phyloP scores from a whole-genome alignment of 306 rosid genomes.

The Castanea mollissima region DNA sequence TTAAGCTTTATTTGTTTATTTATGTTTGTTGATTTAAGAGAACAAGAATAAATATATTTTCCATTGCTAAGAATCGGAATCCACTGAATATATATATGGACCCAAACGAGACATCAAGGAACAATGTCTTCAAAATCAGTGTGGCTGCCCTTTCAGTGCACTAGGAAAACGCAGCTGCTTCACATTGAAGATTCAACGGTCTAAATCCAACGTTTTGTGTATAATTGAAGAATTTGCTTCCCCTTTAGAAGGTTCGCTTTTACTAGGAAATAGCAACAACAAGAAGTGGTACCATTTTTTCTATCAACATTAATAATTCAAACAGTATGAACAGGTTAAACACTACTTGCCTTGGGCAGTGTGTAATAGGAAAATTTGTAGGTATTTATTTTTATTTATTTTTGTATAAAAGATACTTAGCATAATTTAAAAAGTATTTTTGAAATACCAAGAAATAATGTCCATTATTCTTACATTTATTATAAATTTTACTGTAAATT shows the following conservation, averaged over 20 bases:
- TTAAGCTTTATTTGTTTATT: too few relatives aligned
- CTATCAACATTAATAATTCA: not conserved
- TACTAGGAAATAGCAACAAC: not conserved
- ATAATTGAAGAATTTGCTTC: slow-evolving; percentile 12
- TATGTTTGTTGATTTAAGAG: not conserved
- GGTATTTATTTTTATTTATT: too few relatives aligned
- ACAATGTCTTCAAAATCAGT: slow-evolving; percentile 18
- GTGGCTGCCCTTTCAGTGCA: slow-evolving; percentile 11
- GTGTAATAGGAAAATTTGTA: too few relatives aligned
- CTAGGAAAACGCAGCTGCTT: slow-evolving; percentile 17
- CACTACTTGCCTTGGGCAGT: too few relatives aligned
- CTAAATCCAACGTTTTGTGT: slow-evolving; percentile 1
- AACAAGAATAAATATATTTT: not conserved
- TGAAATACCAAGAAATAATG: too few relatives aligned
- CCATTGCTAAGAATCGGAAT: not conserved
- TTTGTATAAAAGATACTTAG: too few relatives aligned
- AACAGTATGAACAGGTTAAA: too few relatives aligned
- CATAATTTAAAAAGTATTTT: too few relatives aligned
- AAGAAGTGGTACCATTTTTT: not conserved
- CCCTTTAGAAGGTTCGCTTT: slow-evolving; percentile 11
- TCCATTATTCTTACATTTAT: too few relatives aligned
- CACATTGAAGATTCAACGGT: slow-evolving; percentile 12
- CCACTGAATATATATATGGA: not conserved
- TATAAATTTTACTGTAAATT: rapidly evolving
- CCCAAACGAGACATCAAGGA: not conserved